phyloP scores from a whole-genome alignment of 2,329 filamentous ascomycete genomes.

The Clonostachys sp. region DNA sequence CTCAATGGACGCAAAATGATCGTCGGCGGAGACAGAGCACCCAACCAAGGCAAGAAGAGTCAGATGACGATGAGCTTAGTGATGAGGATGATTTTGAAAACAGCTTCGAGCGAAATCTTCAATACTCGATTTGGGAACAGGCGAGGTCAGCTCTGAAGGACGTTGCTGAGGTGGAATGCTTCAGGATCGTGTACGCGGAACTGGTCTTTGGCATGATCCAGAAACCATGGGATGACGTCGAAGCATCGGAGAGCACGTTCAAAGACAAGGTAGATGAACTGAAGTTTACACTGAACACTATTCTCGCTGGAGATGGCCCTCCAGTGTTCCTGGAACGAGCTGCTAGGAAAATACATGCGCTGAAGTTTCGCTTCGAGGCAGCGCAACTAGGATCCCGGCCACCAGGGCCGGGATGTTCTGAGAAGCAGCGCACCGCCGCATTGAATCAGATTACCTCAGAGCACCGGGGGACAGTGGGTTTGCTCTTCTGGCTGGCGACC shows the following conservation, averaged over 20 bases:
- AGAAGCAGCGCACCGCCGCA: neutral
- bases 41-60: neutral
- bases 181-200: conserved; percentile 31
- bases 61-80: neutral
- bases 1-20: conserved; percentile 30
- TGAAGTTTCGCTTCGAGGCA: conserved; percentile 26
- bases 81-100: conserved; percentile 7
- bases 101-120: conserved; percentile 30
- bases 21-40: neutral
- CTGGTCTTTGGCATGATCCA: conserved; percentile 32
- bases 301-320: conserved; percentile 17
- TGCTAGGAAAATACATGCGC: conserved; percentile 28
- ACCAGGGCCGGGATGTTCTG: conserved; percentile 3
- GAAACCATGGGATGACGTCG: conserved; percentile 15
- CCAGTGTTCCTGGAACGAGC: conserved; percentile 26
- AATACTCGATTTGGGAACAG: conserved; percentile 30
- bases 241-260: neutral
- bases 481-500: conserved; percentile 53
- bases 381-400: neutral
- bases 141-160: conserved; percentile 27
- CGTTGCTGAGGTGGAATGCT: conserved; percentile 30
- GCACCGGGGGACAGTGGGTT: conserved; percentile 38
- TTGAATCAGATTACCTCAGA: neutral
- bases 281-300: conserved; percentile 21
- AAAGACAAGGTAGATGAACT: conserved; percentile 7